These are phyloP conservation scores for Wickerhamiella sergipiensis DNA, from an alignment of 805 yeast species.

Conservation along the genomic window DNA sequence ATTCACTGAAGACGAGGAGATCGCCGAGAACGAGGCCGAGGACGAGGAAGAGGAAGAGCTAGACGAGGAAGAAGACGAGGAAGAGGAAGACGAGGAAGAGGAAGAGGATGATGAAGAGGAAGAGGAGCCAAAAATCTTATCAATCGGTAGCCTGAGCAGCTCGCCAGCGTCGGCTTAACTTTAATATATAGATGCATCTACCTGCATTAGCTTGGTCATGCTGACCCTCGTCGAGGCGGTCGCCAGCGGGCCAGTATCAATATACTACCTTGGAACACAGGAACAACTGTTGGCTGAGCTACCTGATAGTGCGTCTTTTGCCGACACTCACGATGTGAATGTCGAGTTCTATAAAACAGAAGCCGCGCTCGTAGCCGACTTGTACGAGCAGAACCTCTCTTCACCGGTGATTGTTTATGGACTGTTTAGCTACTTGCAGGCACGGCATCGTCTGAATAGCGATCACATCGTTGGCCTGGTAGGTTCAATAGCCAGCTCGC, in stretches of 20 bases:
- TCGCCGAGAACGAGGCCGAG: conserved; percentile 24
- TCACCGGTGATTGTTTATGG: background rate
- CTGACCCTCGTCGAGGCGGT: background rate
- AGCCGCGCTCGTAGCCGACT: background rate
- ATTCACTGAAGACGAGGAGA: conserved; percentile 28
- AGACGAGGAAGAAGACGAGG: conserved; percentile 27
- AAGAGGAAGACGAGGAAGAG: background rate
- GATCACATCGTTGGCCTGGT: background rate
- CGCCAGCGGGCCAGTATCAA: background rate
- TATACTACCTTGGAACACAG: background rate
- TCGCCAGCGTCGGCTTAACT: no score
- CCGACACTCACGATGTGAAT: background rate
- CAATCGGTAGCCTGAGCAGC: no score
- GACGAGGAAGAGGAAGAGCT: conserved; percentile 28
- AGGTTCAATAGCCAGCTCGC: background rate
- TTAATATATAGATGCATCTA: background rate
- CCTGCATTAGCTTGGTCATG: background rate
- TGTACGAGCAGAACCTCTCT: background rate
- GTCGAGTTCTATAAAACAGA: background rate
- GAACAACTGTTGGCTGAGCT: background rate
- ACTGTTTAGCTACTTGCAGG: background rate
- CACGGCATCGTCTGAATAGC: background rate
- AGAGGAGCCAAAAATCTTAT: background rate
- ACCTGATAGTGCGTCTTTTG: background rate
- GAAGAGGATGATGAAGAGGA: no score